These are phyloP conservation scores for Eimeria acervulina DNA, from an alignment of 169 alveolate species.

Conservation along the genomic window DNA sequence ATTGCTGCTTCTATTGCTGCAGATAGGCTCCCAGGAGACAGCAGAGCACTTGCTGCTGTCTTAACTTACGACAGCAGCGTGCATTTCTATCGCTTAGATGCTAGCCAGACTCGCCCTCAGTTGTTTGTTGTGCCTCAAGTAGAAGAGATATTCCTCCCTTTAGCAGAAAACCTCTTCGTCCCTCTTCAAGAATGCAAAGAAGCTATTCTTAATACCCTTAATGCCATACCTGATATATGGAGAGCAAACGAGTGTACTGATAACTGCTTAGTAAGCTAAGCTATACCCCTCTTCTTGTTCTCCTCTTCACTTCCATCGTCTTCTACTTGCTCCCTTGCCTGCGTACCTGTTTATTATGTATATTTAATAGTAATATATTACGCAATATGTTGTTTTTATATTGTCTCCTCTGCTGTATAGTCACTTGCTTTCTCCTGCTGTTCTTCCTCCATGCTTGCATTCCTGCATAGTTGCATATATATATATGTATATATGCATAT, in stretches of 20 bases:
- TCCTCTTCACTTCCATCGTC: too few relatives aligned
- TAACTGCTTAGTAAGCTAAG: constrained; percentile 62
- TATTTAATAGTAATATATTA: too few relatives aligned
- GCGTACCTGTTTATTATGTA: too few relatives aligned
- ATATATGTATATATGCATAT: too few relatives aligned
- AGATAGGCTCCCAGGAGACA: constrained; percentile 85
- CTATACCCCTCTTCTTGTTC: too few relatives aligned
- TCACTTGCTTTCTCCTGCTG: too few relatives aligned
- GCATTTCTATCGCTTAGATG: constrained; percentile 94
- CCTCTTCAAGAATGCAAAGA: constrained; percentile 87
- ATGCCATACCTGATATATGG: constrained; percentile 78
- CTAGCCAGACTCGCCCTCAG: constrained; percentile 92
- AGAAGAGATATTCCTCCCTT: constrained; percentile 96
- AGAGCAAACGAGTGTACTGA: constrained; percentile 26
- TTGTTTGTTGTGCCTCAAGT: constrained; percentile 95
- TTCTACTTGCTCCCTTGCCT: too few relatives aligned
- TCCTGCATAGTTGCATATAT: too few relatives aligned
- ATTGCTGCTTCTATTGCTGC: constrained; percentile 43
- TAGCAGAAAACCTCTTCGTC: constrained; percentile 95
- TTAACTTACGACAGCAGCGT: constrained; percentile 97
- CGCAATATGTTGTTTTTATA: too few relatives aligned
- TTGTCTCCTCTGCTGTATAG: too few relatives aligned
- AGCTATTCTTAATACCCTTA: constrained; percentile 49
- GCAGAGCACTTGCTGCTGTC: constrained; percentile 96
- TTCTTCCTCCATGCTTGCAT: too few relatives aligned